phyloP scores from a whole-genome alignment of 768 basidiomycete genomes.

The Tephrocybe rancida region DNA sequence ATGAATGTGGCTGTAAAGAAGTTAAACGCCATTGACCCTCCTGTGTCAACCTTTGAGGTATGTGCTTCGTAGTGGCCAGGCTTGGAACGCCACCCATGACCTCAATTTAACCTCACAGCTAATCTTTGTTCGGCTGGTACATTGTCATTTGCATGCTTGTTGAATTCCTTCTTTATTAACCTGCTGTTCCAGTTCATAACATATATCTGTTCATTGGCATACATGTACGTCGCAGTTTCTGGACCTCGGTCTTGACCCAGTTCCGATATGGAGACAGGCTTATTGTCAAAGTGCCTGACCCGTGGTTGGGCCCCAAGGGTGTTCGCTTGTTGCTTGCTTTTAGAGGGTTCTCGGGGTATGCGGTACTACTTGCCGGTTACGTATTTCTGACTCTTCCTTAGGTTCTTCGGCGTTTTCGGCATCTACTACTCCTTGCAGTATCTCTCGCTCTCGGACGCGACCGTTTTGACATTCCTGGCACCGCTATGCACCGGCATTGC shows the following conservation, averaged over 20 bases:
- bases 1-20: constrained; percentile 69
- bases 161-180: constrained; percentile 1
- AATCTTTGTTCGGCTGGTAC: constrained; percentile 61
- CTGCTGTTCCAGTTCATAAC: constrained; percentile 48
- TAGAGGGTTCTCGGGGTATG: constrained; percentile 68
- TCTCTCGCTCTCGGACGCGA: constrained; percentile 78
- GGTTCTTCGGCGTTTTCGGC: constrained; percentile 58
- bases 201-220: constrained; percentile 48
- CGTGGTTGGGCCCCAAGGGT: constrained; percentile 69
- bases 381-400: constrained; percentile 22
- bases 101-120: constrained; percentile 32
- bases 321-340: constrained; percentile 58
- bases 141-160: constrained; percentile 8
- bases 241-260: not conserved
- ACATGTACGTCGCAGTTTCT: constrained; percentile 40
- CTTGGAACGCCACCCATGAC: not conserved
- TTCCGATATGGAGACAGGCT: constrained; percentile 26
- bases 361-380: not conserved
- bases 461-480: constrained; percentile 72
- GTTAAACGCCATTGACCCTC: constrained; percentile 57
- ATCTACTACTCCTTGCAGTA: constrained; percentile 70
- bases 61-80: not conserved
- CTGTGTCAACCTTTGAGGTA: constrained; percentile 61
- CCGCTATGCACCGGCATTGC: constrained; percentile 67
- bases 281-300: constrained; percentile 48